These are phyloP conservation scores for Alternaria burnsii DNA, from an alignment of 2,329 filamentous ascomycete species.

Conservation along the genomic window DNA sequence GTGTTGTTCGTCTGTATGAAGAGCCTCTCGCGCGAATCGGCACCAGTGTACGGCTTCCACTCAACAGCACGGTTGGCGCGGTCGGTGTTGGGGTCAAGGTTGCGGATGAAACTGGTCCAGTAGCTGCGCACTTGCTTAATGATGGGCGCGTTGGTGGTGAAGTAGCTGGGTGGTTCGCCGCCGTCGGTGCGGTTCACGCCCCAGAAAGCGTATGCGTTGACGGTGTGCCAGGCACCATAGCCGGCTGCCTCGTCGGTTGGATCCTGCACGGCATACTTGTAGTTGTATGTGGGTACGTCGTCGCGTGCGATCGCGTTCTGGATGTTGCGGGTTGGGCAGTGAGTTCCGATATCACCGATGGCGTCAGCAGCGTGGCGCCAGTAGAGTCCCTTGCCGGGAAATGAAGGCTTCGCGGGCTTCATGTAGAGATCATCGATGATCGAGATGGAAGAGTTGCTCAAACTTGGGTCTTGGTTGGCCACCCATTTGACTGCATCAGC, in stretches of 20 bases:
- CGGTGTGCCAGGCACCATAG: conserved; percentile 71
- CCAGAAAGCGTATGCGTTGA: conserved; percentile 73
- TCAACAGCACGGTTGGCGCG: conserved; percentile 57
- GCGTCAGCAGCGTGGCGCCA: conserved; percentile 67
- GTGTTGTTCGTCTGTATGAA: conserved; percentile 52
- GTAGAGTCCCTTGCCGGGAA: conserved; percentile 61
- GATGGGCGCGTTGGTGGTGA: conserved; percentile 63
- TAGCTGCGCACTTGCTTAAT: conserved; percentile 72
- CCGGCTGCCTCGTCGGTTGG: conserved; percentile 62
- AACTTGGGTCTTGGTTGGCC: conserved; percentile 64
- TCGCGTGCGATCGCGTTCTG: conserved; percentile 53
- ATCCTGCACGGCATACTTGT: conserved; percentile 74
- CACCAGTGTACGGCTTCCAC: conserved; percentile 60
- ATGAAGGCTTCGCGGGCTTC: conserved; percentile 50
- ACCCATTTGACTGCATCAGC: conserved; percentile 65
- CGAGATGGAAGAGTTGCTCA: conserved; percentile 61
- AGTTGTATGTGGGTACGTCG: conserved; percentile 67
- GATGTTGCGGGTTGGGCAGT: conserved; percentile 68
- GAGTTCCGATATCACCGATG: conserved; percentile 72
- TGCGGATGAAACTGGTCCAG: conserved; percentile 76
- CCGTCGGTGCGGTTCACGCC: conserved; percentile 65
- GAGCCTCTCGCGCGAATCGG: conserved; percentile 36
- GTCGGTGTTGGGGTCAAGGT: conserved; percentile 70
- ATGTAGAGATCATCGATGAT: conserved; percentile 66
- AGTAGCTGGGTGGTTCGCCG: conserved; percentile 64